Evolutionary conservation across 805 yeast species (phyloP), one percentile per base, ranked within the genome.

Genomic region (Candida cerambycidarum): DNA sequence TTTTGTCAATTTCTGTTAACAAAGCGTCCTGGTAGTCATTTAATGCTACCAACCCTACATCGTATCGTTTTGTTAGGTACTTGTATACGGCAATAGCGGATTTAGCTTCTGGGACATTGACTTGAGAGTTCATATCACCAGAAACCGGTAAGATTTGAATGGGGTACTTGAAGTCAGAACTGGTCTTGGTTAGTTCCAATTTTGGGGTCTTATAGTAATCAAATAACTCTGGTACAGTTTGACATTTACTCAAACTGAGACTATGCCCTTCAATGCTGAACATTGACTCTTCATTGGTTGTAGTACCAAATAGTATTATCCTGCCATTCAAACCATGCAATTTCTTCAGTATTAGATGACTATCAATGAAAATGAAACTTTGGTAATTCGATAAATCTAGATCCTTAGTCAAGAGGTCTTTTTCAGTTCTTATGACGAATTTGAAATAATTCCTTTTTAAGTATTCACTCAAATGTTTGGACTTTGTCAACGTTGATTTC

Each of bases 11-110:
- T 23, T 49, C 50, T 31, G 32, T 23, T 14, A 46, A 16, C 11
- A 49, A 19, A 25, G 47, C 51, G 12, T 29, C 14, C 14, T 49
- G 53, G 31, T 44, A 46, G 3, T 32, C 40, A 6, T 45, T 42
- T 23, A 41, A 33, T 4, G 45, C 36, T 1, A 40, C 41, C 8
- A 49, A n/a, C 17, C 43, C 42, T 21, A 28, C 43, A 25, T 40
- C 41, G 10, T 30, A 15, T 2, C 4, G 14, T 18, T 29, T 27
- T 2, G 3, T 18, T 14, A 41, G 13, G 28, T 35, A 23, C 19
- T 41, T 41, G 39, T 34, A 39, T 29, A 42, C 25, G n/a, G 32
- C 38, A 9, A 34, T 23, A 10, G 32, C 27, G 10, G 14, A 21
- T 33, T 46, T 45, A 3, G 47, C 53, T 38, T 49, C 44, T 7